These are phyloP conservation scores for Flagelloscypha sp. DNA, from an alignment of 768 basidiomycete genomes.

Conservation along the genomic window DNA sequence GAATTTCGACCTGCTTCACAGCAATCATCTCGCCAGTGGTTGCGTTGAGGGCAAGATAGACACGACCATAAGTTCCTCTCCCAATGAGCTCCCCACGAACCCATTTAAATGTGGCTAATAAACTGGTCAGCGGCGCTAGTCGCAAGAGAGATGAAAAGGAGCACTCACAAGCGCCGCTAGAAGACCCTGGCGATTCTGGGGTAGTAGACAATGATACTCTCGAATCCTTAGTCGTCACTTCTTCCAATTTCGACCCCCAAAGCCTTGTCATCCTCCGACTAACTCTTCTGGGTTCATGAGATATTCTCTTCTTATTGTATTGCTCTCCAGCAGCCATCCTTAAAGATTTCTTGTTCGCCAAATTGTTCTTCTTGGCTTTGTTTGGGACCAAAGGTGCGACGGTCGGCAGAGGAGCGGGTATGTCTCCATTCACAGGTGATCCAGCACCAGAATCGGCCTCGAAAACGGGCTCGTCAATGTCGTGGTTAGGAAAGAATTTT, in stretches of 20 bases:
- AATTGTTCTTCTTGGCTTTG: constrained; percentile 32
- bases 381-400: constrained; percentile 25
- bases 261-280: constrained; percentile 87
- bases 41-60: constrained; percentile 92
- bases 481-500: constrained; percentile 92
- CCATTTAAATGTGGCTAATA: constrained; percentile 89
- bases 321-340: constrained; percentile 86
- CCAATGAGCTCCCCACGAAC: constrained; percentile 97
- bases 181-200: constrained; percentile 57
- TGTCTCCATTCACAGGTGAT: constrained; percentile 61
- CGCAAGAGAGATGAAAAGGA: constrained; percentile 5
- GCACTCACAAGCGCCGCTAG: constrained; percentile 60
- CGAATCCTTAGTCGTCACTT: constrained; percentile 74
- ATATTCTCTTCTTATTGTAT: constrained; percentile 66
- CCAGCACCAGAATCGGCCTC: constrained; percentile 77
- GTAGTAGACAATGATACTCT: constrained; percentile 33
- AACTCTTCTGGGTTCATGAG: constrained; percentile 50
- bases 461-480: constrained; percentile 92
- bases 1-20: constrained; percentile 97
- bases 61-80: constrained; percentile 92
- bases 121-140: constrained; percentile 14
- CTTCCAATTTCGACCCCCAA: constrained; percentile 90
- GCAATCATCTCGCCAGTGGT: constrained; percentile 99
- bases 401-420: constrained; percentile 30
- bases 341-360: constrained; percentile 82